Percentiles rank a stretch among this genome's conserved stretches.
phyloP scores from a whole-genome alignment of 1,284 basidiomycete species.

The Leccinum subatratum region DNA sequence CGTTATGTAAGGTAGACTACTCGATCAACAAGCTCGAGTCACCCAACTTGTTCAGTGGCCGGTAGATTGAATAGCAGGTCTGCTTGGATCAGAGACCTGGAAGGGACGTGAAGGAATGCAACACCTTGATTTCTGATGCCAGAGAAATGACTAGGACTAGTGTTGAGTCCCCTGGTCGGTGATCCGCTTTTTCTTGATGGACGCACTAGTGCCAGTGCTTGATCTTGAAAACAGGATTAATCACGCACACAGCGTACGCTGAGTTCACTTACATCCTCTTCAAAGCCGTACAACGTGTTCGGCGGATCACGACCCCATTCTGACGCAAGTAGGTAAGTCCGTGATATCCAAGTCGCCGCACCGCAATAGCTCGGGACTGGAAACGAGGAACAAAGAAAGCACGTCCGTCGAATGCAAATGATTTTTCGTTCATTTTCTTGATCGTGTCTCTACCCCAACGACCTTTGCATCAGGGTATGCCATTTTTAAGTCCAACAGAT shows the following conservation, averaged over 20 bases:
- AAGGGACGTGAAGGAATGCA: slow-evolving; percentile 78
- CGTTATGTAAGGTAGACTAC: slow-evolving; percentile 9
- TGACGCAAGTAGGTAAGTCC: slow-evolving; percentile 24
- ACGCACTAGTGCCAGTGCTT: slow-evolving; percentile 59
- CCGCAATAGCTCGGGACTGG: not conserved
- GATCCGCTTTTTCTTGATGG: not conserved
- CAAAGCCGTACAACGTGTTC: slow-evolving; percentile 72
- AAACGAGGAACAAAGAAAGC: slow-evolving; percentile 19
- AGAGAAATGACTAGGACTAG: slow-evolving; percentile 62
- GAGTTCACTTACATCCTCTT: slow-evolving; percentile 59
- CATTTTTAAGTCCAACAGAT: slow-evolving; percentile 66
- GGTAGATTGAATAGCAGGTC: slow-evolving; percentile 92
- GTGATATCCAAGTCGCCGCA: not conserved
- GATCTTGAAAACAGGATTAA: slow-evolving; percentile 40
- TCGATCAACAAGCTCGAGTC: not conserved
- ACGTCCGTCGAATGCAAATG: slow-evolving; percentile 60
- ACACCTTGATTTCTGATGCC: slow-evolving; percentile 85
- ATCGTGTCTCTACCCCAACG: slow-evolving; percentile 60
- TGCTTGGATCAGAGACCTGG: slow-evolving; percentile 78
- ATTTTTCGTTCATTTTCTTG: slow-evolving; percentile 39
- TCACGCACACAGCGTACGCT: not conserved
- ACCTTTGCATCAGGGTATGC: slow-evolving; percentile 76
- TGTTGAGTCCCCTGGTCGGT: slow-evolving; percentile 5
- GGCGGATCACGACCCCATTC: slow-evolving; percentile 64
- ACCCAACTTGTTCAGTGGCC: slow-evolving; percentile 71